Evolutionary conservation across 768 basidiomycete species (phyloP).

Genomic region (Leccinum uliginosum): DNA sequence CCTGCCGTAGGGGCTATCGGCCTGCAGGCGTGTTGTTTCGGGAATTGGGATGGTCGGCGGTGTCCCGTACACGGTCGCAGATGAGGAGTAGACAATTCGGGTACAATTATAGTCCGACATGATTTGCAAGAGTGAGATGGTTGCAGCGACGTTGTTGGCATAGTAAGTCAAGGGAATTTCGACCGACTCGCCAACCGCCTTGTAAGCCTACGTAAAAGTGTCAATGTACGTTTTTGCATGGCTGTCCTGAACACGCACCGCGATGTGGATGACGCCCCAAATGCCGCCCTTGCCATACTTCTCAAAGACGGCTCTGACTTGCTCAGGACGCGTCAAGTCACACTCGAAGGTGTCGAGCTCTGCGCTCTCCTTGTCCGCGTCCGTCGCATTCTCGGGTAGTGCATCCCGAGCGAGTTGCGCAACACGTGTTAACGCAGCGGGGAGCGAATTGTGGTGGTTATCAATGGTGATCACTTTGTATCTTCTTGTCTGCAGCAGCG

Average conservation of each 20-base stretch:
- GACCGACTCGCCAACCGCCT: conserved; percentile 95
- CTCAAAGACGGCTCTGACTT: conserved; percentile 77
- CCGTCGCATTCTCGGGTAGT: conserved; percentile 61
- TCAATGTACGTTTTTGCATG: neutral
- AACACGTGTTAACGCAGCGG: conserved; percentile 69
- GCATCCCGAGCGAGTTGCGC: conserved; percentile 74
- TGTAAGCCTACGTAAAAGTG: conserved; percentile 66
- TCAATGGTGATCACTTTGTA: conserved; percentile 95
- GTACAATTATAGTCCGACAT: conserved; percentile 84
- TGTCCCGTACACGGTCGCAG: conserved; percentile 96
- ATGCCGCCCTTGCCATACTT: conserved; percentile 86
- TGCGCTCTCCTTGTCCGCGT: conserved; percentile 65
- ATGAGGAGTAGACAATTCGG: conserved; percentile 94
- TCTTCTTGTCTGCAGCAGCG: conserved; percentile 77
- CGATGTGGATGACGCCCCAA: conserved; percentile 96
- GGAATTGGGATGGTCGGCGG: conserved; percentile 92
- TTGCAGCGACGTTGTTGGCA: conserved; percentile 88
- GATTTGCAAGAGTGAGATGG: conserved; percentile 76
- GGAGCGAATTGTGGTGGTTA: conserved; percentile 90
- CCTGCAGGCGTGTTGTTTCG: conserved; percentile 80
- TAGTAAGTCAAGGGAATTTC: conserved; percentile 94
- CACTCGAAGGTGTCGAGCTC: conserved; percentile 65
- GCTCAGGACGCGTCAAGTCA: conserved; percentile 70
- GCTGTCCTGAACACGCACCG: conserved; percentile 48
- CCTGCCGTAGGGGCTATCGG: conserved; percentile 91